These are phyloP conservation scores for Galeopsis tetrahit DNA, from an alignment of 257 asterid genomes.

Conservation along the genomic window DNA sequence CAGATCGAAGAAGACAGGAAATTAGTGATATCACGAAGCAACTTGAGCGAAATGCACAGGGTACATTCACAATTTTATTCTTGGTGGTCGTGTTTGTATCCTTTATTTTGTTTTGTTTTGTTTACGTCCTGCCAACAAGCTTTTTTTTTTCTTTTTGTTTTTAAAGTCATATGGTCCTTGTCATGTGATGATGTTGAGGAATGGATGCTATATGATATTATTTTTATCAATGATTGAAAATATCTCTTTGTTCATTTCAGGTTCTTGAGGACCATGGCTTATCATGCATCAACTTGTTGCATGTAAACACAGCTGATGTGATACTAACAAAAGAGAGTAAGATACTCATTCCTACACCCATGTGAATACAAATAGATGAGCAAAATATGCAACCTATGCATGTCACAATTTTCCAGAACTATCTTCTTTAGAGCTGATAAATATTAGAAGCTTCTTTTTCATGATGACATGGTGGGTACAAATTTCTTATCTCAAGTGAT, in stretches of 20 bases:
- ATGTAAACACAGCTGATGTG: constrained; percentile 75
- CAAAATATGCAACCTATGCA: not conserved
- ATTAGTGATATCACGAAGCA: constrained; percentile 89
- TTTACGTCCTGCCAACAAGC: constrained; percentile 22
- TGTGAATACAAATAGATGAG: constrained; percentile 13
- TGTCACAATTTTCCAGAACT: constrained; percentile 21
- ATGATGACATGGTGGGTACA: constrained; percentile 11
- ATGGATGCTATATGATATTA: not conserved
- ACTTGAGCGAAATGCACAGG: constrained; percentile 81
- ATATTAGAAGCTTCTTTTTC: not conserved
- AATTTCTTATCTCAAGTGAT: constrained; percentile 7
- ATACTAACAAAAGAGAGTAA: constrained; percentile 87
- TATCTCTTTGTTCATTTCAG: constrained; percentile 52
- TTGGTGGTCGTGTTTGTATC: constrained; percentile 14
- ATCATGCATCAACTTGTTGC: constrained; percentile 79
- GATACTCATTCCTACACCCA: constrained; percentile 35
- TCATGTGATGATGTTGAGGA: constrained; percentile 18
- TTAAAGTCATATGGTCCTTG: not conserved
- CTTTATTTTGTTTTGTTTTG: constrained; percentile 23
- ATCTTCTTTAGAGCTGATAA: constrained; percentile 6
- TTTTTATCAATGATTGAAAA: constrained; percentile 5
- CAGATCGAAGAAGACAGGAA: constrained; percentile 94
- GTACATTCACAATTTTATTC: constrained; percentile 44
- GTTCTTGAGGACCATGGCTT: constrained; percentile 87
- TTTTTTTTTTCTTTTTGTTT: not conserved